Base-by-base conservation (phyloP, 1,284 basidiomycete genomes). In the Coniophora puteana region DNA sequence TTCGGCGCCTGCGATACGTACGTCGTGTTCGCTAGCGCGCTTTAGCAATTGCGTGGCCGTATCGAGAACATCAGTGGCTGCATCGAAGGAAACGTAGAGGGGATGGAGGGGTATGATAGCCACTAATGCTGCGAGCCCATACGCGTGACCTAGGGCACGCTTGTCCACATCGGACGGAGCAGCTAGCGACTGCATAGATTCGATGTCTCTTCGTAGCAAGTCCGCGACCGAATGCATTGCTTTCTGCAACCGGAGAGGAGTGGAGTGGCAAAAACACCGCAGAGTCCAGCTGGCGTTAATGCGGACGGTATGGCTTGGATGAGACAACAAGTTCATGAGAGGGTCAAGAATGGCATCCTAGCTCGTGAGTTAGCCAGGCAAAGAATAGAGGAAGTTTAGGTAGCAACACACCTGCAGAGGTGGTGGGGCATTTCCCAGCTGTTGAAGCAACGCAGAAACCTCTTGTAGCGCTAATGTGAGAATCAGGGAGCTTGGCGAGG, bases 41-140 rank as follows among this genome's bases (percentile, higher is more conserved):
- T 96, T 97, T 43, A 99, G 76, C 10, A 99, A 75, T 41, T 89
- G 82, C 1, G 90, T 91, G 1, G 95, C 89, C 55, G 93, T 84
- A 54, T 95, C 90, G 47, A 98, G 82, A 16, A 95, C 85, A 58
- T 91, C 94, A 16, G 91, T 82, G 33, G 84, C 86, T 51, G 95
- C 80, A 55, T 98, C 95, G 62, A 94, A 93, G 1, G 93, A 95
- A 25, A 95, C 89, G 55, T 99, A 98, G 1, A 99, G 73, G 0
- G 95, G 93, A 4, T 90, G 80, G 40, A 86, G 77, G 0, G 91
- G 87, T 29, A 95, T 89, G 46, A 93, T 74, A 16, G 89, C 83
- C 25, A 98, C 81, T 7, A 99, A 74, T 1, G 89, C 87, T 1
- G 91, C 85, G 13, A 99, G 78, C 7, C 90, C 93, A 50, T 91